phyloP scores from a whole-genome alignment of 78 protist genomes.

The Andalucia godoyi region DNA sequence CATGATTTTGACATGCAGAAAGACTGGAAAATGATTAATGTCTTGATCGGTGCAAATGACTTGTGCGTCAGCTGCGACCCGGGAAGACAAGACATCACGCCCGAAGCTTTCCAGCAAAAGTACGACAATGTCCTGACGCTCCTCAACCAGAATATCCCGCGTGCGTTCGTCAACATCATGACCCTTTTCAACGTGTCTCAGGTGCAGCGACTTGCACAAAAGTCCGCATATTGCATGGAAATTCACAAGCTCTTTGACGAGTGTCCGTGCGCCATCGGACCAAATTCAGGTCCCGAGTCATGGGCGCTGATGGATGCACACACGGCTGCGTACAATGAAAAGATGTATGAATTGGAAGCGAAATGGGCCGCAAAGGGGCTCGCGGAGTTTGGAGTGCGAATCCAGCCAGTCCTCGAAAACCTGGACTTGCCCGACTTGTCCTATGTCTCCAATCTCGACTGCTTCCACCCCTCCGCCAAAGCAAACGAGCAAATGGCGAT shows the following conservation, averaged over 20 bases:
- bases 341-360: neutral
- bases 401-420: neutral
- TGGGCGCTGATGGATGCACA: neutral
- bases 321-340: neutral
- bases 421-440: neutral
- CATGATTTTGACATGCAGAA: neutral
- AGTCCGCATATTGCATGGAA: neutral
- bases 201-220: neutral
- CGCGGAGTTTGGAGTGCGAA: neutral
- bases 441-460: neutral
- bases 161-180: neutral
- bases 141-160: neutral
- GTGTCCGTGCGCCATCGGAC: no score
- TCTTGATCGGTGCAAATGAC: neutral
- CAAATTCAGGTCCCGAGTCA: no score
- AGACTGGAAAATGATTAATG: neutral
- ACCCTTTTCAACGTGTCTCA: slow-evolving; percentile 3
- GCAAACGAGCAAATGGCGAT: neutral
- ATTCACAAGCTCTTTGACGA: neutral
- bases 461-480: neutral
- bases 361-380: neutral
- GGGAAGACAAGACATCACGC: no score
- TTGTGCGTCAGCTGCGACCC: neutral
- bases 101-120: neutral
- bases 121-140: neutral